These are phyloP conservation scores for Niebla homalea DNA, from an alignment of 495 filamentous ascomycete genomes.

Conservation along the genomic window DNA sequence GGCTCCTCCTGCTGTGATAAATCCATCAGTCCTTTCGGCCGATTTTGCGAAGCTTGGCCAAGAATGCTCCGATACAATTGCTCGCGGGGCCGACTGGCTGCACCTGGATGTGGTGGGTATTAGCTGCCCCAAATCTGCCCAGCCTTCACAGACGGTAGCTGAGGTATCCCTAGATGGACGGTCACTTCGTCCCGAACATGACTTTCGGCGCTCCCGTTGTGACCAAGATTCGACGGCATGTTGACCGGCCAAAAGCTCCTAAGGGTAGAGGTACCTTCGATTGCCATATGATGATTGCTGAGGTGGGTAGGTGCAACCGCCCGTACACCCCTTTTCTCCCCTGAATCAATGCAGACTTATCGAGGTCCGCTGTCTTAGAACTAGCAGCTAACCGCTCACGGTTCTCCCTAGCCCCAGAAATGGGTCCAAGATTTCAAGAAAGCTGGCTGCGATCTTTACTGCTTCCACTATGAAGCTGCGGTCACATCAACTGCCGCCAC, in stretches of 20 bases:
- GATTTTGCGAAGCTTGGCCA: conserved; percentile 80
- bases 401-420: conserved; percentile 66
- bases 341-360: background rate
- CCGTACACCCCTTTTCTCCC: background rate
- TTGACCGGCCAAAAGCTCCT: conserved; percentile 44
- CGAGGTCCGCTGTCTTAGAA: background rate
- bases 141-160: background rate
- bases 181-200: conserved; percentile 97
- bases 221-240: conserved; percentile 76
- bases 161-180: conserved; percentile 53
- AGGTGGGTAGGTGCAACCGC: conserved; percentile 43
- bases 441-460: conserved; percentile 94
- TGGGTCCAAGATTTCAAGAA: conserved; percentile 92
- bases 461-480: conserved; percentile 99
- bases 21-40: conserved; percentile 91
- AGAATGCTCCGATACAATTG: conserved; percentile 73
- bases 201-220: conserved; percentile 93
- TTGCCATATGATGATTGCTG: conserved; percentile 99
- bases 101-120: conserved; percentile 32
- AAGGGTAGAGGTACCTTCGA: conserved; percentile 84
- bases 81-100: conserved; percentile 76
- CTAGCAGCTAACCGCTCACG: conserved; percentile 1
- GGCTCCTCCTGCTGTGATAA: conserved; percentile 85
- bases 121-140: background rate
- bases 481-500: conserved; percentile 70